These are phyloP conservation scores for Cordia subcordata DNA, from an alignment of 257 asterid genomes.

Conservation along the genomic window DNA sequence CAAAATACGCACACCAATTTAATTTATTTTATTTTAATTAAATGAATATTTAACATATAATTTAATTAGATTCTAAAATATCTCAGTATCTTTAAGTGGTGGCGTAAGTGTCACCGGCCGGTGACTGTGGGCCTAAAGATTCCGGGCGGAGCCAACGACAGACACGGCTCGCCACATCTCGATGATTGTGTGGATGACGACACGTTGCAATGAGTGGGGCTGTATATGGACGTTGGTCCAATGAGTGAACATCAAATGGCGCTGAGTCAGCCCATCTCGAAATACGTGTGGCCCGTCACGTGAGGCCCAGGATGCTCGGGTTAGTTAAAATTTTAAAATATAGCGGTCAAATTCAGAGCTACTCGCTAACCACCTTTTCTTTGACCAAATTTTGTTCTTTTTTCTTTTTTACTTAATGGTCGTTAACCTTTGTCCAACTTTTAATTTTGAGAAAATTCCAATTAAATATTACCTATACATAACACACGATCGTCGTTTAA, in stretches of 20 bases:
- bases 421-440: neutral
- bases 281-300: conserved; percentile 67
- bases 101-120: conserved; percentile 19
- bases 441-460: too few relatives aligned
- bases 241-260: conserved; percentile 39
- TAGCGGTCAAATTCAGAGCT: conserved; percentile 41
- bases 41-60: too few relatives aligned
- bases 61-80: conserved; percentile 23
- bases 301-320: conserved; percentile 83
- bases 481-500: too few relatives aligned
- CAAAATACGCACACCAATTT: conserved; percentile 9
- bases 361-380: conserved; percentile 27
- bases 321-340: conserved; percentile 28
- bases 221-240: conserved; percentile 41
- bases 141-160: conserved; percentile 31
- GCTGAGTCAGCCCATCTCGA: conserved; percentile 58
- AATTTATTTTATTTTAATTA: conserved; percentile 4
- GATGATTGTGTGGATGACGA: conserved; percentile 5
- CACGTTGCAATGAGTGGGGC: conserved; percentile 40
- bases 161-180: conserved; percentile 40
- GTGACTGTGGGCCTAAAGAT: conserved; percentile 20
- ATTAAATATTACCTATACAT: too few relatives aligned
- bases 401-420: too few relatives aligned
- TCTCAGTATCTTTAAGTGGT: conserved; percentile 19
- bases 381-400: conserved; percentile 54